Conservation (phyloP, 805 yeast species). For the Nakazawaea peltata region DNA sequence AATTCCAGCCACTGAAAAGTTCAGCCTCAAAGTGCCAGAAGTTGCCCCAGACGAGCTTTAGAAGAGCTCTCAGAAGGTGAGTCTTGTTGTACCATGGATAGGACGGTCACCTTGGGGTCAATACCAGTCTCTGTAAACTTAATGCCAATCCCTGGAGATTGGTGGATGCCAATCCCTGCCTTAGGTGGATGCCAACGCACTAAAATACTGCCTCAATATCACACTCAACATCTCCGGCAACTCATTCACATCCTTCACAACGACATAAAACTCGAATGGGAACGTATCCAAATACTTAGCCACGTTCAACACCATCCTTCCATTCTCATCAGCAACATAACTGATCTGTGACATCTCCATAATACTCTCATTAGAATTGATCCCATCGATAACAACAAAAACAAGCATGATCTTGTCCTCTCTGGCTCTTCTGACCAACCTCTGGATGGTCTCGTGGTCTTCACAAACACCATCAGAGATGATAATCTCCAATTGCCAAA, state of each 20-base stretch:
- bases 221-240: constrained; percentile 86
- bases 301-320: constrained; percentile 67
- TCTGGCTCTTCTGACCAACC: constrained; percentile 84
- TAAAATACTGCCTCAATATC: constrained; percentile 86
- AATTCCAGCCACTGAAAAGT: no score
- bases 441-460: constrained; percentile 75
- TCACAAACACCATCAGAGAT: constrained; percentile 97
- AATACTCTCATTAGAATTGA: constrained; percentile 76
- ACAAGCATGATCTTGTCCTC: constrained; percentile 92
- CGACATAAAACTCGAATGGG: constrained; percentile 96
- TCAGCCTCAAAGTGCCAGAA: no score
- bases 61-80: no score
- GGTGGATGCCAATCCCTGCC: no score
- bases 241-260: constrained; percentile 82
- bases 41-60: no score
- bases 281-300: constrained; percentile 83
- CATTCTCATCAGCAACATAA: constrained; percentile 63
- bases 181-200: constrained; percentile 43
- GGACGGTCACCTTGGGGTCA: no score
- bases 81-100: no score
- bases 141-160: no score
- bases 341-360: constrained; percentile 92
- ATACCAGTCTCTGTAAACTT: neutral
- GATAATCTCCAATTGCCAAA: constrained; percentile 92
- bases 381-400: constrained; percentile 89